A percentile compares a stretch with the other conserved stretches of the same genome.
These are phyloP conservation scores for Nevesoporus exiguus DNA, from an alignment of 768 basidiomycete species.

Conservation along the genomic window DNA sequence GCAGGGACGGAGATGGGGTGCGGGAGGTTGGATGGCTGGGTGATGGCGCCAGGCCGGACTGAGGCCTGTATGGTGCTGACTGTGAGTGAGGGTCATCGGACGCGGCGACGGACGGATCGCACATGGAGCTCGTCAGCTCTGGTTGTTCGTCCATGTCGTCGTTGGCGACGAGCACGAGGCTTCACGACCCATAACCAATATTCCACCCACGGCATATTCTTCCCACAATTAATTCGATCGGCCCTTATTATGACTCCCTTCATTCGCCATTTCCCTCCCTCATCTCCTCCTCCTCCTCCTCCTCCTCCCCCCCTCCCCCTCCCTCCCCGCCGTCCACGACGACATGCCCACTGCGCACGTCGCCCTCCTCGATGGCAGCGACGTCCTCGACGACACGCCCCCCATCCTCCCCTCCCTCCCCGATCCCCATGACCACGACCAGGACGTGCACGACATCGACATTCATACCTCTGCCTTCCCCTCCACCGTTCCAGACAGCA, in stretches of 20 bases:
- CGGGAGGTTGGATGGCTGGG: constrained; percentile 17
- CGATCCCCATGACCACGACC: constrained; percentile 25
- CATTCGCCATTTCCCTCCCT: constrained; percentile 20
- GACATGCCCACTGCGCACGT: constrained; percentile 23
- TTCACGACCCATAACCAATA: neutral
- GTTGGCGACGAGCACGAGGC: constrained; percentile 27
- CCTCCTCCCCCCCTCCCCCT: neutral
- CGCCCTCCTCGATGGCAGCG: constrained; percentile 15
- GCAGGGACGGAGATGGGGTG: constrained; percentile 37
- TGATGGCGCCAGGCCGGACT: constrained; percentile 19
- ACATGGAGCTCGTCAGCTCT: constrained; percentile 19
- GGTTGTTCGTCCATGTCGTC: constrained; percentile 29
- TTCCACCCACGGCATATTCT: constrained; percentile 10
- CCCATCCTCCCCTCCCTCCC: constrained; percentile 15
- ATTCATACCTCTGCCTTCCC: constrained; percentile 27
- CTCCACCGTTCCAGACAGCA: constrained; percentile 13
- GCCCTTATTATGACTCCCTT: constrained; percentile 31
- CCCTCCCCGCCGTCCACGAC: constrained; percentile 2
- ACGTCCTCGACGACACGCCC: constrained; percentile 17
- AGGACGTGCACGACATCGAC: constrained; percentile 33
- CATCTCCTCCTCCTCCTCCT: constrained; percentile 7
- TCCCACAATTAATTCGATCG: constrained; percentile 31
- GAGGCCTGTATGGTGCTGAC: constrained; percentile 17
- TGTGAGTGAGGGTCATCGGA: constrained; percentile 19
- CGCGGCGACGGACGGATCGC: constrained; percentile 13